Conservation (phyloP, 2,329 filamentous ascomycete genomes). For the Pseudogymnoascus sp. region DNA sequence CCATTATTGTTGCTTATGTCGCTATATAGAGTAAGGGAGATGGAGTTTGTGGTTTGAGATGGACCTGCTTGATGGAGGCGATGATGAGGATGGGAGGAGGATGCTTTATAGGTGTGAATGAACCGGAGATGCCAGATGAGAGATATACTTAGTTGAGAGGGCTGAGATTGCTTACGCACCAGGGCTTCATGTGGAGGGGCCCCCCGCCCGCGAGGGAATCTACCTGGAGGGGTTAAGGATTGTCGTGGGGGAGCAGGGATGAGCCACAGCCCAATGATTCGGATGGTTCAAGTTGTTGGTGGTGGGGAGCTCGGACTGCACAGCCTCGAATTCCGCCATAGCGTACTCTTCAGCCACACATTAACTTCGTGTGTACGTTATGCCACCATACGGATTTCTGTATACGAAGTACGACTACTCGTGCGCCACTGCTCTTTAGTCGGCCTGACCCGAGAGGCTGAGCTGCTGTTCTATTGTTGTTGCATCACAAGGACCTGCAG, state of each 20-base stretch:
- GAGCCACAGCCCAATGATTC: slow-evolving; percentile 10
- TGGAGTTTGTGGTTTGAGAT: background rate
- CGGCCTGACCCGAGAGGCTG: background rate
- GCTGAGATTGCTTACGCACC: slow-evolving; percentile 9
- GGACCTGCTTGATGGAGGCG: slow-evolving; percentile 1
- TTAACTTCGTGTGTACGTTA: background rate
- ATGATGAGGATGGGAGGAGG: slow-evolving; percentile 9
- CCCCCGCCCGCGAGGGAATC: background rate
- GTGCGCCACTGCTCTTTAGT: background rate
- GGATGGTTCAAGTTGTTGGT: background rate
- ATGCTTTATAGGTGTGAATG: slow-evolving; percentile 4
- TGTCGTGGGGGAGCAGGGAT: background rate
- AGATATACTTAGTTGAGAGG: slow-evolving; percentile 5
- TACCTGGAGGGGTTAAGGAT: slow-evolving; percentile 9
- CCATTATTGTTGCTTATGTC: slow-evolving; percentile 19
- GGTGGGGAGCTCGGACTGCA: slow-evolving; percentile 5
- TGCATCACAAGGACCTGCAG: background rate
- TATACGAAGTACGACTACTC: background rate
- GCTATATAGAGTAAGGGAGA: background rate
- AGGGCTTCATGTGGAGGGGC: slow-evolving; percentile 3
- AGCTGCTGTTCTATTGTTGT: slow-evolving; percentile 1
- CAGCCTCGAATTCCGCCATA: slow-evolving; percentile 1
- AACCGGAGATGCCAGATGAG: background rate
- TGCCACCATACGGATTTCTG: background rate
- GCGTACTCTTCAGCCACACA: slow-evolving; percentile 3